Conservation (phyloP, 495 filamentous ascomycete species). For the Hyaloscypha finlandica region DNA sequence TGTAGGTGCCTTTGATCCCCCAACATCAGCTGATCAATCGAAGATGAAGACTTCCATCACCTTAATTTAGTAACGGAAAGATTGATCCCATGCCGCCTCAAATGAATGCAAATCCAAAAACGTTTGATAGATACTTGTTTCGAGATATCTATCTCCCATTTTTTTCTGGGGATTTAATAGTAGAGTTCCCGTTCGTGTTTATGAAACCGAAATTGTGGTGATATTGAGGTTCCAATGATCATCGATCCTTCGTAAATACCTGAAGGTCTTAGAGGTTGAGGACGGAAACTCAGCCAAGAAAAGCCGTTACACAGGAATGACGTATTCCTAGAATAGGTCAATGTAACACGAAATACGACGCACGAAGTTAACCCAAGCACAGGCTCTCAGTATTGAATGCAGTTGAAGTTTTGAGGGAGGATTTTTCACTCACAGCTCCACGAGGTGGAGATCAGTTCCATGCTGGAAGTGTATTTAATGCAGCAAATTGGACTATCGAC, state of each 20-base stretch:
- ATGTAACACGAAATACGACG: neutral
- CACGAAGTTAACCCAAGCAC: neutral
- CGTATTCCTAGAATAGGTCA: neutral
- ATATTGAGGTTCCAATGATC: neutral
- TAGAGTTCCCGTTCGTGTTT: neutral
- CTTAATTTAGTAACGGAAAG: no score
- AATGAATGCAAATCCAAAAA: neutral
- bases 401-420: neutral
- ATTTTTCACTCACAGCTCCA: neutral
- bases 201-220: neutral
- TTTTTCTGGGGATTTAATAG: neutral
- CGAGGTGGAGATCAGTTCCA: neutral
- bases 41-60: no score
- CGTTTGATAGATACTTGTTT: neutral
- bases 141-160: neutral
- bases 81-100: neutral
- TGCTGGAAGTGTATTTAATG: conserved; percentile 1
- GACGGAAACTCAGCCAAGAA: neutral
- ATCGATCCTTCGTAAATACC: neutral
- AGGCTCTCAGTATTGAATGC: neutral
- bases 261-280: neutral
- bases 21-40: neutral
- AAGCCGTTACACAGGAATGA: neutral
- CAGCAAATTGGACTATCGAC: neutral
- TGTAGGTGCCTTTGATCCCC: no score